Base-by-base conservation (phyloP, 148 eudicot species). In the Cornus kousa region DNA sequence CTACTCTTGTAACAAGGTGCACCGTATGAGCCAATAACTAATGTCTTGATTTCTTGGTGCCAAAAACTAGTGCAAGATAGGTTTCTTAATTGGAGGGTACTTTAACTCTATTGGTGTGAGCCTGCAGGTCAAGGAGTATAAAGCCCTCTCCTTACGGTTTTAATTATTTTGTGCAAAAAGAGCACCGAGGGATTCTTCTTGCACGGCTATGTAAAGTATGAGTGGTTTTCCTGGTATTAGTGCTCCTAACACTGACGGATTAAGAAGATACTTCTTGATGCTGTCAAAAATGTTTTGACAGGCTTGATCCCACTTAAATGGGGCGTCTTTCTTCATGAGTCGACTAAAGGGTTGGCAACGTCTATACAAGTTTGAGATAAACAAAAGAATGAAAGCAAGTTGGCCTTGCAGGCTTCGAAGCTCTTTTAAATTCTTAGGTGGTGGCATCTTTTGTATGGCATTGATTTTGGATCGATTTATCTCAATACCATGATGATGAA, bases 221-320 rank as follows among this genome's bases (percentile, higher is more conserved):
- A n/a, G n/a, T n/a, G n/a, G n/a, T n/a, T n/a, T n/a, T n/a, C n/a
- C n/a, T n/a, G n/a, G n/a, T n/a, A n/a, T n/a, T n/a, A n/a, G n/a
- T n/a, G n/a, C n/a, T n/a, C n/a, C n/a, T n/a, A n/a, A n/a, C 39
- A 69, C 46, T 13, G 24, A 64, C n/a, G 72, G 33, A 46, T 66
- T 43, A 10, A 35, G 31, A 22, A 76, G 28, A n/a, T 65, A 66
- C 39, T 40, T 43, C 31, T 22, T 57, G 9, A 67, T 77, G 5
- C 43, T 69, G 0, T 69, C 46, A 53, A 79, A 66, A 0, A 71
- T 65, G 0, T 59, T 43, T 7, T 31, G 40, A 72, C 76, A 79
- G 5, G 71, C 12, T 1, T 79, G 62, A 66, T 79, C 76, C 76
- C 81, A 79, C 9, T 39, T 20, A 16, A 79, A 79, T 9, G 60